phyloP scores from a whole-genome alignment of 1,284 basidiomycete species.

The Volvariella surrecta region DNA sequence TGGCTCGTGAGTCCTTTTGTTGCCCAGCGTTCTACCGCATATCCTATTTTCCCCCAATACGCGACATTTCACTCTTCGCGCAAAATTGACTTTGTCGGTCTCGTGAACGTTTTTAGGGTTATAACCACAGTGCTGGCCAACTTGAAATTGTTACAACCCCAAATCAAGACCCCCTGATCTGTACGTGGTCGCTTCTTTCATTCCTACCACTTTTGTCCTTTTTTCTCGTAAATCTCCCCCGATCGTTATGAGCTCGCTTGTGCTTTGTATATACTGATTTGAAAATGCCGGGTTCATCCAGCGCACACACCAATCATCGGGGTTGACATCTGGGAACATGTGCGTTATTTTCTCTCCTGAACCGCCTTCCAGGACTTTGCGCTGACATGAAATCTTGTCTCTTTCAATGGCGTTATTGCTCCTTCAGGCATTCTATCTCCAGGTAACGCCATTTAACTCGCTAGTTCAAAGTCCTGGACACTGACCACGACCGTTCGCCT shows the following conservation, averaged over 20 bases:
- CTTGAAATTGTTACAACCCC: conserved; percentile 88
- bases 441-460: conserved; percentile 19
- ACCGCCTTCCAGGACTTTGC: neutral
- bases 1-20: conserved; percentile 67
- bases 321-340: conserved; percentile 96
- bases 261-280: neutral
- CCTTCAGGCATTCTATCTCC: conserved; percentile 70
- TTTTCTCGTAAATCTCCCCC: too few species aligned
- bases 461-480: neutral
- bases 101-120: conserved; percentile 41
- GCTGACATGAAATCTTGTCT: conserved; percentile 4
- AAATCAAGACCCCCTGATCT: conserved; percentile 94
- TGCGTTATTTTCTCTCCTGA: conserved; percentile 23
- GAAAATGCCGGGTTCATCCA: conserved; percentile 16
- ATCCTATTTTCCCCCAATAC: neutral
- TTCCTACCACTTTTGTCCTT: too few species aligned
- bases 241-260: too few species aligned
- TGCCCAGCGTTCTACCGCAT: neutral
- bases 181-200: conserved; percentile 23
- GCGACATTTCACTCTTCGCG: neutral
- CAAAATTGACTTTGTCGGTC: too few species aligned
- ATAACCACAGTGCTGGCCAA: conserved; percentile 61
- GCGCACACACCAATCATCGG: conserved; percentile 88
- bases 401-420: too few species aligned
- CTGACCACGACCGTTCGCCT: conserved; percentile 28